These are phyloP conservation scores for Begonia fuchsioides DNA, from an alignment of 306 rosid genomes.

Conservation along the genomic window DNA sequence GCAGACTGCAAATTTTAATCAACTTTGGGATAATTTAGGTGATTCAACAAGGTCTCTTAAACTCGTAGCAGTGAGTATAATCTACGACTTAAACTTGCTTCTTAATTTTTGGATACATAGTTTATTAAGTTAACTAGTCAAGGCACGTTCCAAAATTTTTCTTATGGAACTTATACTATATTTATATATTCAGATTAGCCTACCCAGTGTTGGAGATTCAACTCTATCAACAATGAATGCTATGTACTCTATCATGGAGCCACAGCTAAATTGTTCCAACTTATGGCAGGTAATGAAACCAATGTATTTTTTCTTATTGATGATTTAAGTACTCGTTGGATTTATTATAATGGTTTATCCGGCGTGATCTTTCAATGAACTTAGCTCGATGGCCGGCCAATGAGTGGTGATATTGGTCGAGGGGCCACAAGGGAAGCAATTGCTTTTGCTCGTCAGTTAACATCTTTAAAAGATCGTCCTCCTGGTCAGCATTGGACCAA, in stretches of 20 bases:
- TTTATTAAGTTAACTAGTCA: not conserved
- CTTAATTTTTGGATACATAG: not conserved
- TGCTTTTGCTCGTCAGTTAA: constrained; percentile 56
- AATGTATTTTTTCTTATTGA: not conserved
- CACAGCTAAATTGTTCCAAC: constrained; percentile 43
- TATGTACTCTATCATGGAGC: constrained; percentile 59
- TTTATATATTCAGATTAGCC: constrained; percentile 48
- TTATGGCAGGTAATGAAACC: constrained; percentile 68
- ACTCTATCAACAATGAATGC: constrained; percentile 55
- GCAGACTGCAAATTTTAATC: constrained; percentile 35
- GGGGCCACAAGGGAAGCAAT: constrained; percentile 81
- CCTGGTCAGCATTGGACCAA: constrained; percentile 32
- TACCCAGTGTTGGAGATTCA: constrained; percentile 57
- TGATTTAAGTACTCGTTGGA: not conserved
- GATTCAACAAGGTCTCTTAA: constrained; percentile 40
- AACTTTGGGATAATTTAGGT: constrained; percentile 67
- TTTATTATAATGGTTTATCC: not conserved
- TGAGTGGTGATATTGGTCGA: constrained; percentile 94
- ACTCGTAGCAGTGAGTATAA: constrained; percentile 53
- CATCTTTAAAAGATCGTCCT: constrained; percentile 45
- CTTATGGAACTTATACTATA: not conserved
- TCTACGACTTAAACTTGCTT: constrained; percentile 5
- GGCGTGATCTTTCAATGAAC: constrained; percentile 5
- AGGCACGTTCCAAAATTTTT: not conserved
- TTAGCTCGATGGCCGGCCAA: constrained; percentile 87